Base-by-base conservation (phyloP, 352 stramenopile genomes). In the Globisporangium mamillatum region DNA sequence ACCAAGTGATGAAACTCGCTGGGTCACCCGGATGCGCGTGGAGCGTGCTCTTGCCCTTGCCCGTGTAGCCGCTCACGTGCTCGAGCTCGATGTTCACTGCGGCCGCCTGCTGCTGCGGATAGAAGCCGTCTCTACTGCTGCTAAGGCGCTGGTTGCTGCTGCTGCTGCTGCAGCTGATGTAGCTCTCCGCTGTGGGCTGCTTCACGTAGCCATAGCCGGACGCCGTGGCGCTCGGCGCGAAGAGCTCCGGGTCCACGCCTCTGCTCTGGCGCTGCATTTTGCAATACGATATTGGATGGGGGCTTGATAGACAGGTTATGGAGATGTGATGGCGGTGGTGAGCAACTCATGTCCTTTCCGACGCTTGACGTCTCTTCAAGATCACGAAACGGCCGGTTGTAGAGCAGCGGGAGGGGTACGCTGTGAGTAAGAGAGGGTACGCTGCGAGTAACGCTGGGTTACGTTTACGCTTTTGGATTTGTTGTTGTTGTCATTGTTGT, bases 51-150 rank as follows among this genome's bases (percentile, higher is more conserved):
- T 84, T 86, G 56, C 72, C 75, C 50, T 85, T 86, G 64, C 76
- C 81, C 10, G 78, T 88, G 63, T 75, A 90, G 20, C 81, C 81
- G 29, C 77, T 84, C 50, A 94, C 74, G 38, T 91, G 84, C 66
- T 93, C 84, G 7, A 93, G 74, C 71, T 92, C 85, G 10, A 93
- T 67, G 3, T 67, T 72, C 7, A 59, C 71, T 7, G 63, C 12
- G 27, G 68, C 50, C 16, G 36, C 25, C 16, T 61, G 59, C 32
- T 66, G 38, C 22, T 25, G 69, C 12, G 66, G 60, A 34, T 71
- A 63, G 6, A n/a, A 20, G 2, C 10, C 16, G 24, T 76, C 67
- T 29, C 76, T 75, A 27, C 62, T 71, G 34, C 16, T 29, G 5
- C 29, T 60, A 6, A 16, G 6, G 27, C 69, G 48, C 56, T 71